phyloP scores from a whole-genome alignment of 495 filamentous ascomycete genomes.

The Penicillium parvum region DNA sequence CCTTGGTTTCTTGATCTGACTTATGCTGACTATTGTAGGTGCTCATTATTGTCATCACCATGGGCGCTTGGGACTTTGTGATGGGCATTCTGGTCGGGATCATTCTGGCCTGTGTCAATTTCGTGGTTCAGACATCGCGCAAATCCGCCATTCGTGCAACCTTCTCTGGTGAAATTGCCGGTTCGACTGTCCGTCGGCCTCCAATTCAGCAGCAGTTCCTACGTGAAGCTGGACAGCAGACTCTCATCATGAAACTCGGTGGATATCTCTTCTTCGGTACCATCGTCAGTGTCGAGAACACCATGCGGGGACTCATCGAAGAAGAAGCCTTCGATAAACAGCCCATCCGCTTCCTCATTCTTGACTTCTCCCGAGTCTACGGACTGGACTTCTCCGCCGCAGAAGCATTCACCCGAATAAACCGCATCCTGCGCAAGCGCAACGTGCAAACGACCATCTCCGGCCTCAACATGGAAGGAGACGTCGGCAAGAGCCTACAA shows the following conservation, averaged over 20 bases:
- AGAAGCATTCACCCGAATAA: constrained; percentile 89
- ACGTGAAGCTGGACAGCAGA: constrained; percentile 78
- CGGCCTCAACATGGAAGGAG: constrained; percentile 66
- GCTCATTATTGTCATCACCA: constrained; percentile 85
- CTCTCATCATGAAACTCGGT: constrained; percentile 81
- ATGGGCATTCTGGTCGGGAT: constrained; percentile 89
- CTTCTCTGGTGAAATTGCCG: constrained; percentile 79
- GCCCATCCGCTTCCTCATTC: constrained; percentile 84
- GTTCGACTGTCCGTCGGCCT: constrained; percentile 87
- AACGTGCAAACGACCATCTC: constrained; percentile 76
- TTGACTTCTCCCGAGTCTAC: constrained; percentile 85
- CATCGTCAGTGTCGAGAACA: constrained; percentile 88
- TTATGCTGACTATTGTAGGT: constrained; percentile 47
- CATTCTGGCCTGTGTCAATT: constrained; percentile 81
- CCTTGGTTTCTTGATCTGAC: neutral
- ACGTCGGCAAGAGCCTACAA: constrained; percentile 70
- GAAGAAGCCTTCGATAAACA: constrained; percentile 70
- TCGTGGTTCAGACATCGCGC: constrained; percentile 84
- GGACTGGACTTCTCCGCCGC: constrained; percentile 94
- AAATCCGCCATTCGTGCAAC: constrained; percentile 82
- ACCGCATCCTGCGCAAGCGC: constrained; percentile 67
- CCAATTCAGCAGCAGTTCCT: constrained; percentile 84
- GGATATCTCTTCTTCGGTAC: constrained; percentile 97
- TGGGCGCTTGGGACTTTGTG: constrained; percentile 96
- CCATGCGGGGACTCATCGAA: constrained; percentile 73